phyloP scores from a whole-genome alignment of 352 stramenopile species.

The Blastocystis sp. region DNA sequence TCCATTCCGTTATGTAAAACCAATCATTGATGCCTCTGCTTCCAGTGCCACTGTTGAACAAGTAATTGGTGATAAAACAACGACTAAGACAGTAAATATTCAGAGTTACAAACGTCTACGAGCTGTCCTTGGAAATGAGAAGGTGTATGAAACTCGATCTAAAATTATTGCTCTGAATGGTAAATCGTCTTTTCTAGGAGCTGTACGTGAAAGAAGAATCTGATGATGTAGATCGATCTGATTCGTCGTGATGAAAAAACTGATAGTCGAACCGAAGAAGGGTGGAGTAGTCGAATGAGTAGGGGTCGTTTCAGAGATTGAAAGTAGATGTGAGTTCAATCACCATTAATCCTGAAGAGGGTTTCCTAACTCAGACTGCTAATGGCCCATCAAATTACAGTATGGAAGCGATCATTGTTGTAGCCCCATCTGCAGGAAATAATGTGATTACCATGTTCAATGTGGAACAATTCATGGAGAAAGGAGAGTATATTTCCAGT shows the following conservation, averaged over 20 bases:
- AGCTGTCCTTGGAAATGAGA: constrained; percentile 44
- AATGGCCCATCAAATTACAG: not conserved
- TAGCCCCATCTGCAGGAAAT: constrained; percentile 22
- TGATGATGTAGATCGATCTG: constrained; percentile 10
- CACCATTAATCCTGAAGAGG: constrained; percentile 46
- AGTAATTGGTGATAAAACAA: not conserved
- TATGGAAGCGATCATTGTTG: constrained; percentile 44
- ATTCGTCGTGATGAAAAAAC: constrained; percentile 18
- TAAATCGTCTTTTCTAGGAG: constrained; percentile 9
- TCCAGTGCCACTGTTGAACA: not conserved
- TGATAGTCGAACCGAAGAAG: not conserved
- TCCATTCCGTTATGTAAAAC: constrained; percentile 49
- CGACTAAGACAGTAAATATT: not conserved
- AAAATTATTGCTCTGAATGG: constrained; percentile 37
- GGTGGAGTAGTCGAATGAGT: constrained; percentile 52
- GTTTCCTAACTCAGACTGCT: constrained; percentile 18
- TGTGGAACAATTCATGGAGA: constrained; percentile 45
- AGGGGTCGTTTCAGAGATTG: not conserved
- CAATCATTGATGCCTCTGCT: not conserved
- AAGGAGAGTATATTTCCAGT: constrained; percentile 24
- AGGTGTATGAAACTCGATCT: constrained; percentile 50
- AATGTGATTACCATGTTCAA: constrained; percentile 61
- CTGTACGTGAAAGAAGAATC: not conserved
- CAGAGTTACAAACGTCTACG: constrained; percentile 42
- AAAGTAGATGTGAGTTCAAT: not conserved